Conservation (phyloP, 306 rosid genomes). For the Vigna trinervia region DNA sequence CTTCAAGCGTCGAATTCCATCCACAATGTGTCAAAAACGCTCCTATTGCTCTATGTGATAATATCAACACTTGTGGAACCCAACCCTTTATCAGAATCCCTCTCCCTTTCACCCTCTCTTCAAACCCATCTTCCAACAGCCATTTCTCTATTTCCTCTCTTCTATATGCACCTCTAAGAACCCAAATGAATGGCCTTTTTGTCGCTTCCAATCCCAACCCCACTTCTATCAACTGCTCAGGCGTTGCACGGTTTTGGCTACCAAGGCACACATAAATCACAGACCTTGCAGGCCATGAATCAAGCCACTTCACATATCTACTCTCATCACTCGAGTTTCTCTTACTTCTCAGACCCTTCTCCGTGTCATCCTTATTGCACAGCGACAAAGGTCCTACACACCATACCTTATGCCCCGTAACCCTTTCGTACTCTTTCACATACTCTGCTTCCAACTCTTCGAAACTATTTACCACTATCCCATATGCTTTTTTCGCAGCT, state of each 20-base stretch:
- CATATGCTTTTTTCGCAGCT: conserved; percentile 37
- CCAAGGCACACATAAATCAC: conserved; percentile 69
- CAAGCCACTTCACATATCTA: conserved; percentile 59
- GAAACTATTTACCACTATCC: conserved; percentile 50
- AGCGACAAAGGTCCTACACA: conserved; percentile 61
- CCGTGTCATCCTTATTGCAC: conserved; percentile 38
- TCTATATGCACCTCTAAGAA: conserved; percentile 47
- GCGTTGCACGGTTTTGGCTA: conserved; percentile 51
- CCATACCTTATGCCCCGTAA: conserved; percentile 44
- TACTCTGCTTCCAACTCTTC: conserved; percentile 53
- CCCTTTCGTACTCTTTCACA: conserved; percentile 38
- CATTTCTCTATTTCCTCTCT: conserved; percentile 49
- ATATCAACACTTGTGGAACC: conserved; percentile 63
- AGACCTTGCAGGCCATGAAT: conserved; percentile 45
- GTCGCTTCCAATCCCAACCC: conserved; percentile 67
- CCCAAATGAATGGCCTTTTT: conserved; percentile 71
- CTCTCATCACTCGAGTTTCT: conserved; percentile 44
- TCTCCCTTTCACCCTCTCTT: conserved; percentile 55
- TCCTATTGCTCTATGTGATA: conserved; percentile 58
- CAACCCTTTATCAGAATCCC: conserved; percentile 59
- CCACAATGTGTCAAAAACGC: conserved; percentile 65
- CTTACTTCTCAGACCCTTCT: conserved; percentile 53
- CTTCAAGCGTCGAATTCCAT: conserved; percentile 68
- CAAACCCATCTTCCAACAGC: conserved; percentile 48
- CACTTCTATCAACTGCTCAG: conserved; percentile 54